Conservation (phyloP, 495 filamentous ascomycete genomes). For the Penicillium herquei region DNA sequence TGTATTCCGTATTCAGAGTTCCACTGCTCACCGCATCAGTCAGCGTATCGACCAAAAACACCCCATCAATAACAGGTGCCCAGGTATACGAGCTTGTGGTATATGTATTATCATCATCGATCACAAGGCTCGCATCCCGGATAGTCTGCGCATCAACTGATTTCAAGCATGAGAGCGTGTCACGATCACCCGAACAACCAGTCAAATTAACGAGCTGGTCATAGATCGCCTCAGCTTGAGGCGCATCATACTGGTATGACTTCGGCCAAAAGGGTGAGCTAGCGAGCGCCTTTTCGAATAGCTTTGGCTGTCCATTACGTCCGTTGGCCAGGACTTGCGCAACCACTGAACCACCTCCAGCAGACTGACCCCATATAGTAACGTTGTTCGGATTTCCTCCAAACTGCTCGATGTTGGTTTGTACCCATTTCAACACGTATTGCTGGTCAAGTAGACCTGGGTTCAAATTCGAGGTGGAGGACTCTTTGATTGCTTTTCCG, state of each 20-base stretch:
- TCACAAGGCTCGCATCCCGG: conserved; percentile 43
- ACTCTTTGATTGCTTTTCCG: conserved; percentile 48
- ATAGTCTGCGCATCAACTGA: conserved; percentile 47
- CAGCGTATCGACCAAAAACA: conserved; percentile 47
- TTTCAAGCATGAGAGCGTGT: conserved; percentile 51
- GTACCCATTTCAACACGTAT: conserved; percentile 55
- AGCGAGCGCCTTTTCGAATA: conserved; percentile 55
- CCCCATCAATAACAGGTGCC: conserved; percentile 59
- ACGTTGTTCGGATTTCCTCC: conserved; percentile 51
- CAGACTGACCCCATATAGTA: conserved; percentile 54
- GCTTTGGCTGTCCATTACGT: conserved; percentile 29
- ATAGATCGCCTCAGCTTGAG: conserved; percentile 51
- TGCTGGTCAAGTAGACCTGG: conserved; percentile 49
- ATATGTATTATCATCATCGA: conserved; percentile 47
- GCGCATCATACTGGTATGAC: conserved; percentile 50
- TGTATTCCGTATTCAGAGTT: conserved; percentile 44
- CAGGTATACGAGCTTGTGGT: conserved; percentile 54
- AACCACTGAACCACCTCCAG: conserved; percentile 56
- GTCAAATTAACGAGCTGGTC: conserved; percentile 40
- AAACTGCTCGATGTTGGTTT: conserved; percentile 49
- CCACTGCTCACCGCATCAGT: conserved; percentile 37
- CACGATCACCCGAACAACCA: conserved; percentile 37
- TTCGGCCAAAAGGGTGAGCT: conserved; percentile 63
- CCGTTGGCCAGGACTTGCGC: conserved; percentile 52
- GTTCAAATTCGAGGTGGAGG: conserved; percentile 48